Evolutionary conservation across 2,329 filamentous ascomycete genomes (phyloP).

Genomic region (Colletotrichum australisinense): DNA sequence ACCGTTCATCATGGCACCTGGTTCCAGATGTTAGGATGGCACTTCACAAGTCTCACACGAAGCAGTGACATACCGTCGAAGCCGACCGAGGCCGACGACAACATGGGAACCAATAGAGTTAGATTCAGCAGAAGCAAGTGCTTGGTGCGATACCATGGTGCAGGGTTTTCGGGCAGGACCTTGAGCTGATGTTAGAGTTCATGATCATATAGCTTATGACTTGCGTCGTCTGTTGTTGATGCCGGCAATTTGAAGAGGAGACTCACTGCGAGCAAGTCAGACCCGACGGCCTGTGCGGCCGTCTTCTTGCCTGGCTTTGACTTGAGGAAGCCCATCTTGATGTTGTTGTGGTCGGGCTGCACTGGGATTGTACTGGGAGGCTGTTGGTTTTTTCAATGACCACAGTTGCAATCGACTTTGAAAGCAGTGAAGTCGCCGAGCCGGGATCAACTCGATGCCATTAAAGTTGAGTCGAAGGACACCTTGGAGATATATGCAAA

Average conservation of each 20-base stretch:
- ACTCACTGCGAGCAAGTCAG: constrained; percentile 28
- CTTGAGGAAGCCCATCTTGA: constrained; percentile 25
- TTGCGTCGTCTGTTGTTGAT: background rate
- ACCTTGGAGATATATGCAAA: constrained; percentile 13
- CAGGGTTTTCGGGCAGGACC: constrained; percentile 53
- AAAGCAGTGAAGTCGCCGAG: constrained; percentile 21
- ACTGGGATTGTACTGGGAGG: constrained; percentile 10
- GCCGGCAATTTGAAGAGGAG: background rate
- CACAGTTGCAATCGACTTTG: constrained; percentile 8
- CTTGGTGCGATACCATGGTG: constrained; percentile 53
- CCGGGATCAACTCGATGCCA: background rate
- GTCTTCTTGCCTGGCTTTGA: constrained; percentile 10
- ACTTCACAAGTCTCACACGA: background rate
- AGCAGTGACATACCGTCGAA: constrained; percentile 46
- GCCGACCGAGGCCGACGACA: constrained; percentile 55
- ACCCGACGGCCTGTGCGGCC: constrained; percentile 17
- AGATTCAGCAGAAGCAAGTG: constrained; percentile 58
- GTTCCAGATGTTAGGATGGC: background rate
- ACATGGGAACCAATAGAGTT: constrained; percentile 53
- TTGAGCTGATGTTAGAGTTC: constrained; percentile 25
- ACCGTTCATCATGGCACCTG: constrained; percentile 53
- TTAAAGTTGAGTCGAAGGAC: background rate
- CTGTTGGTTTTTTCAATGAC: background rate
- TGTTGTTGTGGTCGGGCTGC: constrained; percentile 3
- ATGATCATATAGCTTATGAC: background rate